Conservation (phyloP, 495 filamentous ascomycete genomes). For the Daldinia concentrica region DNA sequence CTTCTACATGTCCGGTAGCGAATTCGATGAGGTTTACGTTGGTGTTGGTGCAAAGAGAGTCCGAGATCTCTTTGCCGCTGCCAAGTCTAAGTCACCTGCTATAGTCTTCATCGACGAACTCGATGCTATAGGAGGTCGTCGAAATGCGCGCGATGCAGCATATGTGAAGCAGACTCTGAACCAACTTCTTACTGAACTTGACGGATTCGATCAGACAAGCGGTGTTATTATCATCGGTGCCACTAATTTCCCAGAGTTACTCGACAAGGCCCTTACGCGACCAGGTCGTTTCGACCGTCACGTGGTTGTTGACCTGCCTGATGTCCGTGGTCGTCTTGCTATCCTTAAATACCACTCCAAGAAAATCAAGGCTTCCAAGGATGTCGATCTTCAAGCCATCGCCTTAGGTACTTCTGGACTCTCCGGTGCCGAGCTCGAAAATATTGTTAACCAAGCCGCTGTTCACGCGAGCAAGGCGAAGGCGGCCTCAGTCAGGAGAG, state of each 20-base stretch:
- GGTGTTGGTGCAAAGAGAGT: slow-evolving; percentile 98
- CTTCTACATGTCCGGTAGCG: slow-evolving; percentile 99
- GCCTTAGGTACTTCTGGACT: slow-evolving; percentile 90
- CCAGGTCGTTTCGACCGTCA: slow-evolving; percentile 96
- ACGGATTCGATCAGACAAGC: slow-evolving; percentile 93
- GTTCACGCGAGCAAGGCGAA: slow-evolving; percentile 87
- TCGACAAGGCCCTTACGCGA: slow-evolving; percentile 93
- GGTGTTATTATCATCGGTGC: slow-evolving; percentile 95
- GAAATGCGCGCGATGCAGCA: slow-evolving; percentile 92
- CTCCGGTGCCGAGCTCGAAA: slow-evolving; percentile 94
- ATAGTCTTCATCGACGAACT: slow-evolving; percentile 99
- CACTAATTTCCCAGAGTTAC: slow-evolving; percentile 92
- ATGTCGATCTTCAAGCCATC: slow-evolving; percentile 83
- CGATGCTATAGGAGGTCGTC: slow-evolving; percentile 93
- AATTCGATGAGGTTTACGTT: slow-evolving; percentile 98
- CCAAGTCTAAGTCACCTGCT: slow-evolving; percentile 87
- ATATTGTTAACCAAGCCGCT: slow-evolving; percentile 95
- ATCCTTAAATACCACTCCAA: slow-evolving; percentile 93
- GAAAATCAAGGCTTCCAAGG: slow-evolving; percentile 77
- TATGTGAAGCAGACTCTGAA: slow-evolving; percentile 98
- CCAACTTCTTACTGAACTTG: slow-evolving; percentile 96
- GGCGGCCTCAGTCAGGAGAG: slow-evolving; percentile 72
- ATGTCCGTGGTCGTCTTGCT: slow-evolving; percentile 91
- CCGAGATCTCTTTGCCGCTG: slow-evolving; percentile 89
- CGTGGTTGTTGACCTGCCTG: slow-evolving; percentile 85